Evolutionary conservation across 169 alveolate genomes (phyloP).

Genomic region (Plasmodium adleri): DNA sequence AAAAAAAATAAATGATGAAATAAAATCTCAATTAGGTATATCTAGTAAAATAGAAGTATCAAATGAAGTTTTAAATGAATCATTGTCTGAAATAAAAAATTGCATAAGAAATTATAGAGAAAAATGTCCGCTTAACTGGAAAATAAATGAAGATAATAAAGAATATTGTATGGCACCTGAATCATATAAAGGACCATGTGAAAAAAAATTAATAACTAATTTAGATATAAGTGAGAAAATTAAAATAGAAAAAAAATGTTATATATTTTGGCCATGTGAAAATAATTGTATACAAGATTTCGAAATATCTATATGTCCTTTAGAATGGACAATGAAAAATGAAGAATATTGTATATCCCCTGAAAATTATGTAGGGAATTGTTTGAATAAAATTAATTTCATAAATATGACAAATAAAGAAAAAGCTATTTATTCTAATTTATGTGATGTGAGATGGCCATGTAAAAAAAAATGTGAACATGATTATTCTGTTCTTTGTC

Average conservation of each 20-base stretch:
- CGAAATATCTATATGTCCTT: conserved; percentile 78
- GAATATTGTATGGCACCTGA: conserved; percentile 78
- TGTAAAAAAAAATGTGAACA: conserved; percentile 78
- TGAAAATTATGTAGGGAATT: conserved; percentile 77
- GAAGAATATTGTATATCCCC: conserved; percentile 82
- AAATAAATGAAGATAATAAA: conserved; percentile 19
- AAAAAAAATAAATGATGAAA: neutral
- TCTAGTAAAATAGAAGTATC: conserved; percentile 45
- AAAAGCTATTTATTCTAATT: conserved; percentile 63
- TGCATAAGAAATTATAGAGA: conserved; percentile 62
- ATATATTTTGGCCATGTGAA: conserved; percentile 67
- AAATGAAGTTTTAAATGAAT: conserved; percentile 18
- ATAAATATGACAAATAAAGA: conserved; percentile 53
- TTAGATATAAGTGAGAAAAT: conserved; percentile 60
- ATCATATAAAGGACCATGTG: conserved; percentile 83
- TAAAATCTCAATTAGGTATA: conserved; percentile 43
- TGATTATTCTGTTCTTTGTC: conserved; percentile 84
- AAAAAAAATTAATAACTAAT: conserved; percentile 25
- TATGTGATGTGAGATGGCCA: conserved; percentile 74
- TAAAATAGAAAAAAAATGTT: conserved; percentile 52
- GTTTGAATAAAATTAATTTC: conserved; percentile 51
- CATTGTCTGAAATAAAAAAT: conserved; percentile 65
- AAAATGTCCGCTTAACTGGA: conserved; percentile 70
- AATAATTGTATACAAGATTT: conserved; percentile 56
- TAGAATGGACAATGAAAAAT: conserved; percentile 77